These are phyloP conservation scores for Neofusicoccum umdonicola DNA, from an alignment of 2,329 filamentous ascomycete genomes.

Conservation along the genomic window DNA sequence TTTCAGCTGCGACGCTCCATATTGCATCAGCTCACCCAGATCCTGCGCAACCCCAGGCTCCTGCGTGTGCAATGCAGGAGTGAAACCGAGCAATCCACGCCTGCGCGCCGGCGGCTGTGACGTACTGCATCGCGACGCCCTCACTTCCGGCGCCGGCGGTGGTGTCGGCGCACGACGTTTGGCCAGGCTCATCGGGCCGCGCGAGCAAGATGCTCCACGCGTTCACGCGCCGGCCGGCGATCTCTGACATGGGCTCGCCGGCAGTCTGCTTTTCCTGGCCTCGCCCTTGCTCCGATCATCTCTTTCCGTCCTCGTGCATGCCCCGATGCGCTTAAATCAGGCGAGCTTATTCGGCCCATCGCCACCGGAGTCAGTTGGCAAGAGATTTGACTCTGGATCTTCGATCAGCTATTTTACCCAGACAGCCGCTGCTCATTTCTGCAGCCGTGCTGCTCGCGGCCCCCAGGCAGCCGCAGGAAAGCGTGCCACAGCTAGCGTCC, in stretches of 20 bases:
- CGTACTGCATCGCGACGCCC: not conserved
- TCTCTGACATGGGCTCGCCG: not conserved
- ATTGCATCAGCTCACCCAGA: not conserved
- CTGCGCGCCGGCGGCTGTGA: not conserved
- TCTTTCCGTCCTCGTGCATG: not conserved
- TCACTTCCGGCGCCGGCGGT: not conserved
- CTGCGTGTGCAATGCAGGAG: not conserved
- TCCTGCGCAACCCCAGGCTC: constrained; percentile 1
- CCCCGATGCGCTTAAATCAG: not conserved
- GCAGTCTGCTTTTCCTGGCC: constrained; percentile 2
- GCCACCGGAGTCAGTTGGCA: not conserved
- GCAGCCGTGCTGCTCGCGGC: not conserved
- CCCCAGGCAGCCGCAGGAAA: not conserved
- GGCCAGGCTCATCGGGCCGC: constrained; percentile 4
- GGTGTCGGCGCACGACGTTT: not conserved
- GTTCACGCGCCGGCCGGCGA: constrained; percentile 4
- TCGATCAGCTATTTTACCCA: not conserved
- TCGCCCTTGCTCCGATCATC: constrained; percentile 8
- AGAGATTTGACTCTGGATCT: not conserved
- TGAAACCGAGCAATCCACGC: constrained; percentile 6
- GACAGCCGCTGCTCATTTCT: not conserved
- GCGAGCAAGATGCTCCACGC: not conserved
- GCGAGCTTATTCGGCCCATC: not conserved
- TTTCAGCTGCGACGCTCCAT: not conserved
- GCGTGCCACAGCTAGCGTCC: not conserved